Conservation (phyloP, 2,329 filamentous ascomycete species). For the Meredithiella fracta region DNA sequence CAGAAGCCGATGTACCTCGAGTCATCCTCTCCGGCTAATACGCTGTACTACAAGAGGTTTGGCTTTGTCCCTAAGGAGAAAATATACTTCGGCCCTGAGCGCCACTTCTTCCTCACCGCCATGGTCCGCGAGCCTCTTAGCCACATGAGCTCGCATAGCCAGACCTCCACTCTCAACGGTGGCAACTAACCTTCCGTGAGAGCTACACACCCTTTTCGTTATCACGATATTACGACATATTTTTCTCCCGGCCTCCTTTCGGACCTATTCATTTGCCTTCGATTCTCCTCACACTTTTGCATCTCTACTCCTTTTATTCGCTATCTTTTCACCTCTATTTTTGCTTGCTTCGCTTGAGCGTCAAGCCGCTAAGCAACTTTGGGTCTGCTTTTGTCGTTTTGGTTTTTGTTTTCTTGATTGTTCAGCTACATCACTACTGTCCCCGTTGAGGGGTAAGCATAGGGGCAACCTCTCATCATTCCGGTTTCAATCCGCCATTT, state of each 20-base stretch:
- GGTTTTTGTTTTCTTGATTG: constrained; percentile 1
- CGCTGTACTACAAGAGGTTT: constrained; percentile 56
- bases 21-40: constrained; percentile 53
- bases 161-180: constrained; percentile 14
- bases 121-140: constrained; percentile 61
- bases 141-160: constrained; percentile 16
- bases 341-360: background rate
- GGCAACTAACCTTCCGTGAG: background rate
- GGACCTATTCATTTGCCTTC: background rate
- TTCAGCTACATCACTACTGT: background rate
- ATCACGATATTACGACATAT: background rate
- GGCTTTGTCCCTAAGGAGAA: constrained; percentile 52
- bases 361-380: background rate
- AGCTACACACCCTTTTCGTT: background rate
- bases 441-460: background rate
- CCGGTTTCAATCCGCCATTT: background rate
- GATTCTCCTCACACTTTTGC: constrained; percentile 5
- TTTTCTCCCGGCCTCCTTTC: background rate
- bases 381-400: background rate
- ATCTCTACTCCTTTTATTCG: constrained; percentile 5
- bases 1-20: constrained; percentile 60
- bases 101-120: constrained; percentile 50
- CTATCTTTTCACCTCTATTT: background rate
- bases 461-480: constrained; percentile 1
- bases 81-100: constrained; percentile 43